phyloP scores from a whole-genome alignment of 2,329 filamentous ascomycete species.

The Stagonosporopsis tanaceti region DNA sequence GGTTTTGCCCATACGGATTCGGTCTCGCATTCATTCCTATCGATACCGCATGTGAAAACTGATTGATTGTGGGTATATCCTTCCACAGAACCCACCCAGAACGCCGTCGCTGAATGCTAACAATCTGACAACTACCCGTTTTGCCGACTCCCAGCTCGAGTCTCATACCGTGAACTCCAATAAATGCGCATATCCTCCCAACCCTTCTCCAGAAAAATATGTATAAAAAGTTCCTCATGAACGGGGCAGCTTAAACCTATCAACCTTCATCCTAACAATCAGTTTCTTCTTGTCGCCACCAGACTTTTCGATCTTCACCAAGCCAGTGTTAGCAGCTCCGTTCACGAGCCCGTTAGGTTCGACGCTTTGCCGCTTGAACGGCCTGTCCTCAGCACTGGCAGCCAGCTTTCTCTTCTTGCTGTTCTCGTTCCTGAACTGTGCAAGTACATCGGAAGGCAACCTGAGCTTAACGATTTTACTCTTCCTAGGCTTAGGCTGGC shows the following conservation, averaged over 20 bases:
- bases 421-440: constrained; percentile 21
- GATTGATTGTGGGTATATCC: constrained; percentile 15
- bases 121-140: constrained; percentile 4
- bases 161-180: constrained; percentile 13
- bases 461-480: constrained; percentile 39
- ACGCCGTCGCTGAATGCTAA: constrained; percentile 39
- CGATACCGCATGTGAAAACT: neutral
- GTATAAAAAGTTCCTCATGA: neutral
- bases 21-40: constrained; percentile 1
- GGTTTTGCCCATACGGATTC: neutral
- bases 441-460: constrained; percentile 26
- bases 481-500: constrained; percentile 29
- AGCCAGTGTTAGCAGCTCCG: constrained; percentile 23
- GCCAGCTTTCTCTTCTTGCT: constrained; percentile 36
- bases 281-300: constrained; percentile 26
- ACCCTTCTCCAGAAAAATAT: neutral
- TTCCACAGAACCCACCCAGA: constrained; percentile 12
- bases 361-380: constrained; percentile 39
- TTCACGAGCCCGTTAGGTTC: constrained; percentile 29
- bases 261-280: constrained; percentile 33
- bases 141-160: constrained; percentile 5
- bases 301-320: constrained; percentile 30
- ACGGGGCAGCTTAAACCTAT: constrained; percentile 18
- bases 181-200: constrained; percentile 3
- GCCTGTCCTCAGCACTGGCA: constrained; percentile 27